Conservation (phyloP, 306 rosid genomes). For the Lathyrus tuberosus region DNA sequence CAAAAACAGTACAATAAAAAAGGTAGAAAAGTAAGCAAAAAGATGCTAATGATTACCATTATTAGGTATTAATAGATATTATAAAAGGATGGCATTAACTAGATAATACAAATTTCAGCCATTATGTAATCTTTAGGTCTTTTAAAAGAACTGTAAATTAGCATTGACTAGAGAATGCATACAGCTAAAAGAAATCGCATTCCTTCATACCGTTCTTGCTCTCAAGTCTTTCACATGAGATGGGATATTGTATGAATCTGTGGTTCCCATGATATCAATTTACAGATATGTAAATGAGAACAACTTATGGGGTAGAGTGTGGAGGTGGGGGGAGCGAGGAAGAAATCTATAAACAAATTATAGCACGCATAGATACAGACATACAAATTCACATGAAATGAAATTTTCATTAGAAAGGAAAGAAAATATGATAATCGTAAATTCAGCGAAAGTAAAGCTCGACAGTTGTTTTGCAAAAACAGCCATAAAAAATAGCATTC, state of each 20-base stretch:
- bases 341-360: slow-evolving; percentile 21
- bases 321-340: background rate
- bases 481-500: background rate
- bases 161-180: slow-evolving; percentile 12
- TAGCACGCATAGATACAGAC: background rate
- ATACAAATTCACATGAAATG: background rate
- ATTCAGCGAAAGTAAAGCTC: slow-evolving; percentile 19
- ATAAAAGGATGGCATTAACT: slow-evolving; percentile 11
- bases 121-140: slow-evolving; percentile 6
- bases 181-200: slow-evolving; percentile 8
- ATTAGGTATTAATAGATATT: slow-evolving; percentile 3
- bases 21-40: slow-evolving; percentile 1
- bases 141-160: slow-evolving; percentile 1
- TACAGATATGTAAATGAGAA: slow-evolving; percentile 9
- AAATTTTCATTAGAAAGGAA: background rate
- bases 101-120: background rate
- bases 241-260: slow-evolving; percentile 16
- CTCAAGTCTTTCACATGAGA: slow-evolving; percentile 24
- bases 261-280: slow-evolving; percentile 3
- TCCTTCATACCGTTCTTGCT: slow-evolving; percentile 13
- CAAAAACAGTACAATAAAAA: background rate
- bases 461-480: background rate
- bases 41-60: slow-evolving; percentile 10
- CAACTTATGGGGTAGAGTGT: background rate
- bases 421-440: background rate